Conservation (phyloP, 148 eudicot species). For the Talinum fruticosum region DNA sequence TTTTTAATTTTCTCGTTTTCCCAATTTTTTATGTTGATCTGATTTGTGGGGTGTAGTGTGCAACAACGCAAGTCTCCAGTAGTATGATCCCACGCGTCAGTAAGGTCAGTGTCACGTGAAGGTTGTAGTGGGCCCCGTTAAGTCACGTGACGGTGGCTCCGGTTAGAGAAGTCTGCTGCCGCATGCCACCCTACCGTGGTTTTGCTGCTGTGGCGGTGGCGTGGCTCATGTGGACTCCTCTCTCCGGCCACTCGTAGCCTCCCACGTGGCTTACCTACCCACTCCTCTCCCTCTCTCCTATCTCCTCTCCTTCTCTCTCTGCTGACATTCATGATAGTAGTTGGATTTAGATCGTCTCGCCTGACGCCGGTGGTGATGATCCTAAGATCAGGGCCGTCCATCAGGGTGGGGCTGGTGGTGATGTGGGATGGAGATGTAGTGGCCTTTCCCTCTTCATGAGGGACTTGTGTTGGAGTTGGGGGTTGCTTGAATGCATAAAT, state of each 20-base stretch:
- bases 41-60: not conserved
- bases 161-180: not conserved
- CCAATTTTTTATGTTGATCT: not conserved
- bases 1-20: no score
- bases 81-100: not conserved
- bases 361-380: not conserved
- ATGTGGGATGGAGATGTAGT: slow-evolving; percentile 9
- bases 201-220: not conserved
- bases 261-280: slow-evolving; percentile 17
- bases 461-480: not conserved
- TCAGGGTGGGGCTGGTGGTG: slow-evolving; percentile 3
- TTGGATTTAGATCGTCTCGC: not conserved
- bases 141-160: not conserved
- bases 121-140: not conserved
- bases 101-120: slow-evolving; percentile 2
- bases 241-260: not conserved
- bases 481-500: slow-evolving; percentile 6
- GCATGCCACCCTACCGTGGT: not conserved
- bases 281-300: not conserved
- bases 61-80: not conserved
- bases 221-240: not conserved
- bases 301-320: not conserved
- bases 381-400: slow-evolving; percentile 19
- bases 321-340: not conserved
- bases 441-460: not conserved